Base-by-base conservation (phyloP, 1,284 basidiomycete genomes). In the Marasmius sp. region DNA sequence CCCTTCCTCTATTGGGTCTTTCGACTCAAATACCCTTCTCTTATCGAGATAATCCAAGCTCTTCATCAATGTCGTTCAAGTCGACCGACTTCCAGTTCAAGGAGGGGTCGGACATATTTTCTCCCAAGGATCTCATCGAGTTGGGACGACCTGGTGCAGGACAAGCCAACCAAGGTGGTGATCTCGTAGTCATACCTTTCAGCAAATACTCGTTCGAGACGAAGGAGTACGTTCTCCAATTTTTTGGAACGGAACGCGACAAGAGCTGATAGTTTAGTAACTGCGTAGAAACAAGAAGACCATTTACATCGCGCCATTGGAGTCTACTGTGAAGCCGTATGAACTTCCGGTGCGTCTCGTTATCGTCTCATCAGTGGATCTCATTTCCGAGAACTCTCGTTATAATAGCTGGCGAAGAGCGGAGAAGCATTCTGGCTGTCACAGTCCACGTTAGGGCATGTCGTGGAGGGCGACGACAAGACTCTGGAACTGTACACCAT, bases 371-470 rank as follows among this genome's bases (percentile, higher is more conserved):
- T 37, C 22, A 18, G 14, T 33, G 51, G 27, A 11, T 18, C n/a
- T 10, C 34, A 9, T 16, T 49, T 34, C 43, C 49, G 36, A 60
- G 16, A 38, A 56, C 11, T 18, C 36, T 20, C 51, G n/a, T 53
- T 36, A 48, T 36, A 34, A 9, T 64, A 81, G 80, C 78, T 91
- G 49, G 74, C 83, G 18, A 82, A 85, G 51, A 87, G 85, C 10
- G 91, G 90, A 18, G 87, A 91, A 53, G 80, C 82, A 1, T 93
- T 93, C 76, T 93, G 92, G 92, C 79, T 93, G 20, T 83, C 86
- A 58, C 74, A 81, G 1, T 80, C 83, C 49, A 90, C 87, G n/a
- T 69, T 93, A 62, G 91, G 80, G 0, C 87, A 89, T 61, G 85
- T 87, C 57, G 82, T 89, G 20, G 79, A 82, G 64, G 77, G 81